These are phyloP conservation scores for Rhododendron williamsianum DNA, from an alignment of 148 eudicot genomes.

Conservation along the genomic window DNA sequence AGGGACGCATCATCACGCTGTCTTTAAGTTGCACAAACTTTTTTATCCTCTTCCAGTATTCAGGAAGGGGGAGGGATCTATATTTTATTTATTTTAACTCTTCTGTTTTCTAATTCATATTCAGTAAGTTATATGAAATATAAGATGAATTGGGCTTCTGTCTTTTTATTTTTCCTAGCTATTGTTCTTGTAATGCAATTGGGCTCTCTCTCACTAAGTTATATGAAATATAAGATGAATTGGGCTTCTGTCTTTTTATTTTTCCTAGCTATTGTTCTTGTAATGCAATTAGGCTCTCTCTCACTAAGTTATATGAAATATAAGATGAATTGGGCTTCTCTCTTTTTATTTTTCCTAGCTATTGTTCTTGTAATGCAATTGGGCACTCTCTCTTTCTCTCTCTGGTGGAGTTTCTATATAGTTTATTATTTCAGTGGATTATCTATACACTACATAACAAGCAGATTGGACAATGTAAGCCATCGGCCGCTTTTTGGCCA, in stretches of 20 bases:
- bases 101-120: neutral
- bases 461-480: neutral
- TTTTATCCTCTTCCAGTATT: neutral
- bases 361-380: neutral
- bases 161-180: neutral
- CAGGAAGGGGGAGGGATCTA: neutral
- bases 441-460: too few relatives aligned
- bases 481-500: neutral
- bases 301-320: neutral
- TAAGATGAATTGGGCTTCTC: neutral
- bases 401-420: neutral
- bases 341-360: neutral
- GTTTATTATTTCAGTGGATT: neutral
- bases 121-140: neutral
- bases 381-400: neutral
- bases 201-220: neutral
- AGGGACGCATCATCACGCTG: neutral
- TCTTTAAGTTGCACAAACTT: neutral
- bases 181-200: neutral
- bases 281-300: neutral
- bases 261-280: neutral
- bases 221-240: neutral
- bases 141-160: neutral
- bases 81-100: neutral
- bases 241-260: neutral